Evolutionary conservation across 257 asterid species (phyloP), one percentile per base, ranked within the genome.

Genomic region (Solanum etuberosum): DNA sequence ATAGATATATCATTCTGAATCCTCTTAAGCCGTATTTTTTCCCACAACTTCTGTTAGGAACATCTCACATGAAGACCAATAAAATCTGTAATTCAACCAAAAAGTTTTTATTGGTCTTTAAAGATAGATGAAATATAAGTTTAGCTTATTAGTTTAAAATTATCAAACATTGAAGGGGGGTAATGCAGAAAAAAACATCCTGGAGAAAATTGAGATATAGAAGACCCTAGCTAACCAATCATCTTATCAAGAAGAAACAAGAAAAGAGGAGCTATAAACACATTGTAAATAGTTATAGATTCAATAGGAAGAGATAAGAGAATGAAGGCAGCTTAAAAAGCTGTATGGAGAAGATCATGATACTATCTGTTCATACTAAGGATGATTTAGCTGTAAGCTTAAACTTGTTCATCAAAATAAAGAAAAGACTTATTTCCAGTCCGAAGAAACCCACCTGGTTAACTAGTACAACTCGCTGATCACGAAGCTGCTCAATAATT

Each of bases 401-500:
- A 21, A 40, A 40, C 38, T 21, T 65, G 72, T 31, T 37, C n/a
- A 57, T 54, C 57, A 31, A 80, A 76, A 82, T 32, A 27, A 48
- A 84, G 25, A 27, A 72, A 38, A 27, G n/a, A 14, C 23, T 40
- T 15, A 9, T 20, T 20, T 13, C 82, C 38, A 11, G 11, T 81
- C 21, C 5, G 38, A 38, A 59, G 46, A 57, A 10, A 32, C 34
- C 68, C 89, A 96, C 99, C 99, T 95, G 99, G 89, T 96, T 97
- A 87, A 97, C 98, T 76, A 97, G 98, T 86, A 96, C 99, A 86
- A 97, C 99, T 85, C 99, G 98, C 89, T 97, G 99, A 95, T 97
- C 99, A 72, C 63, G 96, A 87, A 96, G 99, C 92, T 96, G 99
- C 90, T 97, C 98, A 37, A 97, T 95, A 85, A 97, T 97, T 98